A percentile compares a stretch with the other conserved stretches of the same genome.
Conservation (phyloP, 2,329 filamentous ascomycete genomes). For the Chaetomium sp. region DNA sequence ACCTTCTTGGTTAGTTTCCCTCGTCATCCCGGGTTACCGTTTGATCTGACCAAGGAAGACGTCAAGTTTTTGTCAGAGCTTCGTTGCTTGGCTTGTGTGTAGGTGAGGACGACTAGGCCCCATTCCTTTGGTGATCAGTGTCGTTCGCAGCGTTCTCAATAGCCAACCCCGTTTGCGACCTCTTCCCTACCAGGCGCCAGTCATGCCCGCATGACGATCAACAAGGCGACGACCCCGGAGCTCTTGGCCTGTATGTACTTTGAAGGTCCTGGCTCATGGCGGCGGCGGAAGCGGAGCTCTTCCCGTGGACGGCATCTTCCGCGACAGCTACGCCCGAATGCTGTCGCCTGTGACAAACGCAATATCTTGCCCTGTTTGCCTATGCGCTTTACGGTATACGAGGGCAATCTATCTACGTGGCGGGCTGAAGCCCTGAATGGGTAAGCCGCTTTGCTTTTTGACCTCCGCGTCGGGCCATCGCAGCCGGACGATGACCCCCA, state of each 20-base stretch:
- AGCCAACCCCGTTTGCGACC: not conserved
- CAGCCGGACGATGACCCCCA: not conserved
- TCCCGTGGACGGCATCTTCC: constrained; percentile 8
- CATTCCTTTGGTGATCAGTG: not conserved
- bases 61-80: not conserved
- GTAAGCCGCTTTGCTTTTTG: not conserved
- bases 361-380: not conserved
- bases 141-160: not conserved
- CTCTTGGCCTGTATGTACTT: too few relatives aligned
- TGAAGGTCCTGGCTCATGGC: too few relatives aligned
- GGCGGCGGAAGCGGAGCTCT: not conserved
- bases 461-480: not conserved
- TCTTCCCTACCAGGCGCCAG: not conserved
- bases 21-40: not conserved
- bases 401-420: constrained; percentile 7
- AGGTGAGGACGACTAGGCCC: not conserved
- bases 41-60: not conserved
- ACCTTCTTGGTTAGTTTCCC: constrained; percentile 15
- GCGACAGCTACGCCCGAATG: constrained; percentile 6
- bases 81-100: not conserved
- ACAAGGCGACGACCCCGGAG: not conserved
- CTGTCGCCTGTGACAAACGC: constrained; percentile 1
- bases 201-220: not conserved
- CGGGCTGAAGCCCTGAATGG: constrained; percentile 10
- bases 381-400: constrained; percentile 14